Evolutionary conservation across 768 basidiomycete species (phyloP).

Genomic region (Serendipita sp.): DNA sequence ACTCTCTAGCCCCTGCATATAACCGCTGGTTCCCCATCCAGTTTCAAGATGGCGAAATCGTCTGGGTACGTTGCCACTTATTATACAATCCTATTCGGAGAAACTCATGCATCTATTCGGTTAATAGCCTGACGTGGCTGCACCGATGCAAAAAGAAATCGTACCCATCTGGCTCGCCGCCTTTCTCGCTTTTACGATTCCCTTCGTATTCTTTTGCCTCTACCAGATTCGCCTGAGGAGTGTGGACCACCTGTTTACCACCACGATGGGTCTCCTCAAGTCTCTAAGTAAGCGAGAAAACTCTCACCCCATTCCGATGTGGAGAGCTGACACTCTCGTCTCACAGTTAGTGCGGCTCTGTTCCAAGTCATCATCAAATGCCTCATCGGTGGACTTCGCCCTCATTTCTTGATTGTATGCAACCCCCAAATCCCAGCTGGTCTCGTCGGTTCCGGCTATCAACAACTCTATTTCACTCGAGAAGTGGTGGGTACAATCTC

Average conservation of each 20-base stretch:
- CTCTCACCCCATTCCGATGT: neutral
- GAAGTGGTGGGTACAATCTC: neutral
- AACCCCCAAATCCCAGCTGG: constrained; percentile 25
- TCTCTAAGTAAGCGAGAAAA: constrained; percentile 25
- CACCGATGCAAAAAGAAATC: constrained; percentile 35
- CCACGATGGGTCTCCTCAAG: constrained; percentile 39
- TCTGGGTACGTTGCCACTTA: neutral
- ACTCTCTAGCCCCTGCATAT: constrained; percentile 28
- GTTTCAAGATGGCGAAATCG: constrained; percentile 26
- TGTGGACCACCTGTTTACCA: constrained; percentile 31
- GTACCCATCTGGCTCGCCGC: constrained; percentile 40
- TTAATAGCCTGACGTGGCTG: constrained; percentile 37
- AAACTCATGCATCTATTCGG: too few species aligned
- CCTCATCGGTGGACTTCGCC: constrained; percentile 35
- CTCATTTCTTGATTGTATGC: constrained; percentile 39
- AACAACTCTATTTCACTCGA: neutral
- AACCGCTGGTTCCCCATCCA: constrained; percentile 30
- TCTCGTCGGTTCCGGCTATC: neutral
- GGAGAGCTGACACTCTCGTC: constrained; percentile 12
- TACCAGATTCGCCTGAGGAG: constrained; percentile 37
- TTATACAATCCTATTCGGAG: too few species aligned
- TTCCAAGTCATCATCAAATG: constrained; percentile 39
- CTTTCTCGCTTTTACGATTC: constrained; percentile 36
- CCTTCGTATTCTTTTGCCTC: constrained; percentile 39
- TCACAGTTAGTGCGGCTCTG: constrained; percentile 14